Base-by-base conservation (phyloP, 129 eudicot species). In the Smallanthus sonchifolius region DNA sequence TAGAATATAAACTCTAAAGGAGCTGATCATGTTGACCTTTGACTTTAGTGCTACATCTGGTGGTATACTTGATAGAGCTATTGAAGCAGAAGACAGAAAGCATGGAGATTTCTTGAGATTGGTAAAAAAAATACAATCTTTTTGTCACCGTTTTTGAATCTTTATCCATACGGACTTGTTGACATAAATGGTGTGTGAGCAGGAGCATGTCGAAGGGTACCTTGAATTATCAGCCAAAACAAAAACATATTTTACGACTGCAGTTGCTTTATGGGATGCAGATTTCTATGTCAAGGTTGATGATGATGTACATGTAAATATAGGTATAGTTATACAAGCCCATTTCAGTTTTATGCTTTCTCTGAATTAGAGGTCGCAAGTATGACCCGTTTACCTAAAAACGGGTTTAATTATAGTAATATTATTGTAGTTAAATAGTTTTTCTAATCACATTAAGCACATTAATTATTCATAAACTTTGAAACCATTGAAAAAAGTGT, bases 201-300 rank as follows among this genome's bases (percentile, higher is more conserved):
- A 91, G 97, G 96, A 92, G 63, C 97, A 92, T 82, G 88, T 89
- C 36, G 96, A 92, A 69, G 97, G 96, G 42, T 92, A 92, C 85
- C 86, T 92, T 54, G 97, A 92, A 85, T 83, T 92, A 67, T 92
- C 96, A 10, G 90, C 91, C 37, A 92, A 92, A 77, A 92, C 96
- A 13, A 92, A 89, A 84, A 83, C 85, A 3, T 92, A 89, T 74
- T 92, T 92, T 81, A 77, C 93, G 5, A 92, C 93, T 7, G 97
- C 97, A 13, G 88, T 92, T 73, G 81, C 87, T 47, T 47, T 92
- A 17, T 92, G 97, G 97, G 97, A 92, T 85, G 96, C 97, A 1
- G 96, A 92, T 83, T 92, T 85, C 71, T 92, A 89, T 77, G 96
- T 92, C 71, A 92, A 89, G 85, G 97, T 92, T 65, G 97, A 92